Evolutionary conservation across 2,329 filamentous ascomycete genomes (phyloP), one percentile per base, ranked within the genome.

Genomic region (Arachnopeziza araneosa): DNA sequence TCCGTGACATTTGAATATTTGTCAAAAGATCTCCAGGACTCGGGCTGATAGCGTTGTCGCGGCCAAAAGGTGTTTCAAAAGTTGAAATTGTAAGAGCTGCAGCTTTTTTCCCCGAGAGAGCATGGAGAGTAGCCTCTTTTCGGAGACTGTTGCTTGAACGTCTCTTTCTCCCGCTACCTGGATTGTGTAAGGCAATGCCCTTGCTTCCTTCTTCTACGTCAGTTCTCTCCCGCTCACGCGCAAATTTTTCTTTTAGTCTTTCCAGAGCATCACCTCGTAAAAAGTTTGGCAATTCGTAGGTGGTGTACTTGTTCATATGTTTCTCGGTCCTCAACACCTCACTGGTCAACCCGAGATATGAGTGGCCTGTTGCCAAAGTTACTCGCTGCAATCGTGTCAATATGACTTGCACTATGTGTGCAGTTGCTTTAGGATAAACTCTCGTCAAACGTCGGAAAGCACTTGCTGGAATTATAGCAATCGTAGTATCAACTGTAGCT

Each of bases 361-460:
- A 90, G 78, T 97, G 95, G 0, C 92, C 95, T 12, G 96, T 98
- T 0, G 93, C 90, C 57, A 99, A 84, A 0, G 95, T 99, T 2
- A 99, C 96, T 67, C 96, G 82, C 72, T 99, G 93, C 56, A 99
- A 87, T 54, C 96, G 85, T 2, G 96, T 97, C 32, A 99, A 77
- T 63, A 99, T 99, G 52, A 99, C 93, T 71, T 99, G 95, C 6
- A 99, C 92, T 64, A 99, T 98, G 70, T 99, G 96, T 1, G 95
- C 89, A 1, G 95, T 97, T 10, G 96, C 93, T 76, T 96, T 96
- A 10, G 95, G 95, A 68, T 98, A 99, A 24, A 97, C 88, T 70
- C 91, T 86, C 55, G 96, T 99, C 56, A 99, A 79, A 9, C 96
- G 87, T 57, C 92, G 86, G 69, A 99, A 99, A 2, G 95, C 96